Percentiles rank a stretch among this genome's conserved stretches.
phyloP scores from a whole-genome alignment of 805 yeast genomes.

The Saitoella complicata region DNA sequence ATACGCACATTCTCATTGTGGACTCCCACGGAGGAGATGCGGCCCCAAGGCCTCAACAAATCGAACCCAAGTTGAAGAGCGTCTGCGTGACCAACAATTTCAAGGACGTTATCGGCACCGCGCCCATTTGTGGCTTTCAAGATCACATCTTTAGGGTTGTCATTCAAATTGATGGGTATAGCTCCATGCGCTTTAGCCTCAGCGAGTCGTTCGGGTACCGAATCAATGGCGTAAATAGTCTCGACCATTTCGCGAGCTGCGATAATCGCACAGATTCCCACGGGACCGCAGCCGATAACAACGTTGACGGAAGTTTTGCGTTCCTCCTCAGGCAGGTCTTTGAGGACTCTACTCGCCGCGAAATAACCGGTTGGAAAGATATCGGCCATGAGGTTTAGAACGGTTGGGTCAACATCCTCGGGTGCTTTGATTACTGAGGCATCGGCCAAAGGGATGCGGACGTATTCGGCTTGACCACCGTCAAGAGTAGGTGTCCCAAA shows the following conservation, averaged over 20 bases:
- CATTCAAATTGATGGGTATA: constrained; percentile 29
- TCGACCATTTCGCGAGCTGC: constrained; percentile 27
- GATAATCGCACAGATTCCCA: constrained; percentile 37
- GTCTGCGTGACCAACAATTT: constrained; percentile 39
- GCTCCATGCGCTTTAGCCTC: constrained; percentile 36
- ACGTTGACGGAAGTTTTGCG: constrained; percentile 27
- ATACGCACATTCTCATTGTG: constrained; percentile 27
- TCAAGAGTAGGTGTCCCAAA: constrained; percentile 42
- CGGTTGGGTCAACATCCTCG: constrained; percentile 24
- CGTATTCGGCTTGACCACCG: constrained; percentile 51
- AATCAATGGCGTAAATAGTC: constrained; percentile 33
- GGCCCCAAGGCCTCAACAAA: constrained; percentile 40
- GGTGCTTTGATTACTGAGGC: constrained; percentile 34
- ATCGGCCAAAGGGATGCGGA: constrained; percentile 41
- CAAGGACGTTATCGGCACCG: constrained; percentile 47
- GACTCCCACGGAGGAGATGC: constrained; percentile 43
- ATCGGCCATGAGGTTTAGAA: constrained; percentile 44
- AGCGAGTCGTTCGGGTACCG: constrained; percentile 31
- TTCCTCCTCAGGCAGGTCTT: constrained; percentile 23
- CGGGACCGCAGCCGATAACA: constrained; percentile 48
- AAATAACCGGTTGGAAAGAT: constrained; percentile 46
- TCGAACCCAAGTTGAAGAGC: constrained; percentile 39
- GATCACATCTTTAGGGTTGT: constrained; percentile 24
- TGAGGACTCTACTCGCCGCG: constrained; percentile 37
- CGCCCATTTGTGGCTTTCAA: constrained; percentile 26